Base-by-base conservation (phyloP, 2,329 filamentous ascomycete species). In the Aspergillaceae sp. region DNA sequence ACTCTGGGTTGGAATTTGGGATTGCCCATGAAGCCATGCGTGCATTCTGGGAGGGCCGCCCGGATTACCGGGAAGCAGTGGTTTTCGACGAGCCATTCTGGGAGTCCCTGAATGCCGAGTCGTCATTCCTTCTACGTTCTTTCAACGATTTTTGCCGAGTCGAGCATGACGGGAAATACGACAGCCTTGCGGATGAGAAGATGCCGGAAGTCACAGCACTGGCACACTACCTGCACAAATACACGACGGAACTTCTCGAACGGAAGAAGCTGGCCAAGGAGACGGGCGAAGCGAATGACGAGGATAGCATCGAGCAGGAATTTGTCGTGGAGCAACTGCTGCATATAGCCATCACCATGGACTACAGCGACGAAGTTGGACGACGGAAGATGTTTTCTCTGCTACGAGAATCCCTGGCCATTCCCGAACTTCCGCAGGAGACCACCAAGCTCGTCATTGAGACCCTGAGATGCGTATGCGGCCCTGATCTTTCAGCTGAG, bases 291-390 rank as follows among this genome's bases (percentile, higher is more conserved):
- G 86, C 87, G 4, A 76, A 74, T 3, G 86, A 90, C 49, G 87
- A 94, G 58, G 86, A 94, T 54, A 85, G 85, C 0, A 83, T 89
- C 5, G 89, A 96, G 63, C 84, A 90, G 56, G 91, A 97, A 65
- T 98, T 98, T 57, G 86, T 96, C 51, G 86, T 96, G 35, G 90
- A 97, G 64, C 94, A 98, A 62, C 75, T 98, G 47, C 80, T 98
- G 33, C 86, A 96, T 57, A 94, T 98, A 60, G 86, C 88, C 4
- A 76, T 90, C 49, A 94, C 87, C 1, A 78, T 97, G 43, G 92
- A 98, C 67, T 98, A 97, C 67, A 90, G 87, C n/a, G 92, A 98
- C 61, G 92, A 97, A 66, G 87, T 95, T 51, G 92, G 92, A 42
- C 81, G 92, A 53, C 79, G 91, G 48, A 94, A 95, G 71, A 97